These are phyloP conservation scores for Fusarium sp. DNA, from an alignment of 2,329 filamentous ascomycete genomes.

Conservation along the genomic window DNA sequence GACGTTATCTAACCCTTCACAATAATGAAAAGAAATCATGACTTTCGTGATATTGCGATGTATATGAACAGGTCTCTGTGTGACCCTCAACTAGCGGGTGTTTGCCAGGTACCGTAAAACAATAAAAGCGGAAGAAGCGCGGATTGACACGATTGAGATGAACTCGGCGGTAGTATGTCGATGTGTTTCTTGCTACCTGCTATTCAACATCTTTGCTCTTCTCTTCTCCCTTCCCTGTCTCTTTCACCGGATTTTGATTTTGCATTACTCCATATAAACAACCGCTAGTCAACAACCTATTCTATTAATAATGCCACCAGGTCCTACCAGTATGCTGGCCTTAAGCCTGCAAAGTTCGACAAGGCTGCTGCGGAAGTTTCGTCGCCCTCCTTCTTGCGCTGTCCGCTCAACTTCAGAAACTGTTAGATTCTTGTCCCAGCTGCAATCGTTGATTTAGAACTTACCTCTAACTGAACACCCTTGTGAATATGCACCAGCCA, in stretches of 20 bases:
- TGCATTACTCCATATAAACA: slow-evolving; percentile 26
- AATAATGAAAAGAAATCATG: not conserved
- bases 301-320: slow-evolving; percentile 18
- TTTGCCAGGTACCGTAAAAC: slow-evolving; percentile 15
- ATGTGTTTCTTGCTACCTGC: slow-evolving; percentile 36
- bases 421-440: slow-evolving; percentile 15
- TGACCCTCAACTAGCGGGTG: not conserved
- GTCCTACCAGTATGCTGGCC: slow-evolving; percentile 69
- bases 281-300: slow-evolving; percentile 28
- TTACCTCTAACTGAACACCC: slow-evolving; percentile 88
- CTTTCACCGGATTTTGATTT: slow-evolving; percentile 29
- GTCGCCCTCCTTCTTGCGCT: slow-evolving; percentile 76
- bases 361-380: slow-evolving; percentile 58
- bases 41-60: slow-evolving; percentile 11
- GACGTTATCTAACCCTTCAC: not conserved
- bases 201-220: slow-evolving; percentile 37
- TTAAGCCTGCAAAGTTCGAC: slow-evolving; percentile 68
- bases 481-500: slow-evolving; percentile 97
- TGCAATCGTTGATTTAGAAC: slow-evolving; percentile 41
- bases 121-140: not conserved
- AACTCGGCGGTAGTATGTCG: slow-evolving; percentile 21
- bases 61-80: not conserved
- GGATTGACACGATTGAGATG: slow-evolving; percentile 17
- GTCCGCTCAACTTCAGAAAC: slow-evolving; percentile 69
- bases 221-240: slow-evolving; percentile 7